These are phyloP conservation scores for Taphrina pruni DNA, from an alignment of 1,139 yeast genomes.

Conservation along the genomic window DNA sequence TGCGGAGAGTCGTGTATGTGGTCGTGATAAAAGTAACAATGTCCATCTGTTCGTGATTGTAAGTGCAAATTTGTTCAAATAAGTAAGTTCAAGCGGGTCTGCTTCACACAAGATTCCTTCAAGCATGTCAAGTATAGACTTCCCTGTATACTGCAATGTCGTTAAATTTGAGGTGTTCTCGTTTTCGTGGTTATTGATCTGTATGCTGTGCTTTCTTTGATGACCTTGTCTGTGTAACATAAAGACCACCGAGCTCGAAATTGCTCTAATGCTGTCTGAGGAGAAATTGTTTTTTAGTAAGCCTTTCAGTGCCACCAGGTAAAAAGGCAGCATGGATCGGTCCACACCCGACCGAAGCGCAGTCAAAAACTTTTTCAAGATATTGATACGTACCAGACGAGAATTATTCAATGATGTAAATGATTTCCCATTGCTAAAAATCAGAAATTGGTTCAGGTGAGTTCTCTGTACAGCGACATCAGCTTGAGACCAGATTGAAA, in stretches of 20 bases:
- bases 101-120: conserved; percentile 51
- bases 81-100: conserved; percentile 44
- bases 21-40: conserved; percentile 60
- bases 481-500: conserved; percentile 59
- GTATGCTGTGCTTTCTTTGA: conserved; percentile 3
- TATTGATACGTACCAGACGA: conserved; percentile 61
- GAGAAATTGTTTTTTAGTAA: conserved; percentile 55
- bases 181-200: not conserved
- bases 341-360: conserved; percentile 56
- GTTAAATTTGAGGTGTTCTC: not conserved
- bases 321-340: conserved; percentile 53
- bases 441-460: conserved; percentile 63
- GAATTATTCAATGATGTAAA: conserved; percentile 59
- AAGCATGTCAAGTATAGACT: conserved; percentile 46
- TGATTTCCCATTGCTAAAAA: conserved; percentile 57
- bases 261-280: conserved; percentile 54
- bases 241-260: conserved; percentile 54
- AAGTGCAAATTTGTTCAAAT: conserved; percentile 58
- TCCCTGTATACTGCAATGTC: not conserved
- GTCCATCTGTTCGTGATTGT: conserved; percentile 64
- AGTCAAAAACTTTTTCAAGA: conserved; percentile 62
- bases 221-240: conserved; percentile 27
- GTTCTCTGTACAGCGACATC: conserved; percentile 58
- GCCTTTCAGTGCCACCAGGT: conserved; percentile 53
- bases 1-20: conserved; percentile 55